phyloP scores from a whole-genome alignment of 805 yeast species.

The Kuraishia piskuri region DNA sequence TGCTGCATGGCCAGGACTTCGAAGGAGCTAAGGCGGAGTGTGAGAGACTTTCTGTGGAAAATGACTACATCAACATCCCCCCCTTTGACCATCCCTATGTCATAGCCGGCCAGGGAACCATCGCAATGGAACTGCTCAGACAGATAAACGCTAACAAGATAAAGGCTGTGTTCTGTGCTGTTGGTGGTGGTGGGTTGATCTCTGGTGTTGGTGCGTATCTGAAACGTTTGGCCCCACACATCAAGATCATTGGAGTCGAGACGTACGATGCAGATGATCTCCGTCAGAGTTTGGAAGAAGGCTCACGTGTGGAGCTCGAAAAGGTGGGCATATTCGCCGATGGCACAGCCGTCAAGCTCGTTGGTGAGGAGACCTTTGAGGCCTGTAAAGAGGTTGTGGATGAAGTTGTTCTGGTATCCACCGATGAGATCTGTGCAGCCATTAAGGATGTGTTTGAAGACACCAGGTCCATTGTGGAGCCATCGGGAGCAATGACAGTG shows the following conservation, averaged over 20 bases:
- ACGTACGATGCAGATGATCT: constrained; percentile 95
- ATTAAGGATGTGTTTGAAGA: constrained; percentile 95
- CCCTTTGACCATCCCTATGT: constrained; percentile 98
- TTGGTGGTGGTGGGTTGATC: constrained; percentile 96
- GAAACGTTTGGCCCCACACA: constrained; percentile 96
- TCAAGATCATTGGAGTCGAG: constrained; percentile 92
- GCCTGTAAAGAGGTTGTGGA: constrained; percentile 72
- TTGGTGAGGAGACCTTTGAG: constrained; percentile 90
- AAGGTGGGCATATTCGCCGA: constrained; percentile 97
- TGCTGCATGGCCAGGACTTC: constrained; percentile 86
- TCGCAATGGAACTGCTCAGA: constrained; percentile 86
- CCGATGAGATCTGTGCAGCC: constrained; percentile 94
- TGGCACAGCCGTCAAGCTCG: constrained; percentile 89
- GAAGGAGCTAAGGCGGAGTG: constrained; percentile 95
- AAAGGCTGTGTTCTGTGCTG: constrained; percentile 82
- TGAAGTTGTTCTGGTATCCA: constrained; percentile 74
- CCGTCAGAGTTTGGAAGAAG: constrained; percentile 53
- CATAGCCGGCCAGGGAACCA: constrained; percentile 98
- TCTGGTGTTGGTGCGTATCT: constrained; percentile 88
- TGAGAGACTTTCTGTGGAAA: constrained; percentile 52
- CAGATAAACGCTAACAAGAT: constrained; percentile 73
- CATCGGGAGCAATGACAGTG: constrained; percentile 93
- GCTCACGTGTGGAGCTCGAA: constrained; percentile 46
- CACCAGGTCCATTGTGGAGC: constrained; percentile 89
- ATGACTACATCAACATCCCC: constrained; percentile 85